phyloP scores from a whole-genome alignment of 2,329 filamentous ascomycete species.

The Celoporthe dispersa region DNA sequence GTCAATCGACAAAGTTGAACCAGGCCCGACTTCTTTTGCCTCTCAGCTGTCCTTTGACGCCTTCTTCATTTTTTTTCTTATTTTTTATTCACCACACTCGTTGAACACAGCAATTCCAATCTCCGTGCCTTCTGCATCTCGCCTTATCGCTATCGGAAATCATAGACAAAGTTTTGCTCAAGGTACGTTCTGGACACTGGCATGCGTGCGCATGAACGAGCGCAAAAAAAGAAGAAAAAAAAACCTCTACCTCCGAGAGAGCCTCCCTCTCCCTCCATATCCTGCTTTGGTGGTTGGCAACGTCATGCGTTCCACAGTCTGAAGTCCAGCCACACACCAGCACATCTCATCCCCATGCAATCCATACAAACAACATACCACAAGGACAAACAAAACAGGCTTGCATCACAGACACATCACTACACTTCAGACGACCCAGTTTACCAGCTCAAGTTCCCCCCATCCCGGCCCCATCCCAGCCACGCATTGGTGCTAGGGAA shows the following conservation, averaged over 20 bases:
- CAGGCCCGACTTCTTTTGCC: slow-evolving; percentile 24
- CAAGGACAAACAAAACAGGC: not conserved
- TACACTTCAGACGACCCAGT: not conserved
- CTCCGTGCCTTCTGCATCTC: slow-evolving; percentile 2
- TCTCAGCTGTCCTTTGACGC: slow-evolving; percentile 25
- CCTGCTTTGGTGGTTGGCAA: not conserved
- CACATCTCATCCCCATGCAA: not conserved
- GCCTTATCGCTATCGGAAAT: not conserved
- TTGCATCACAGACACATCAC: not conserved
- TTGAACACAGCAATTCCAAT: slow-evolving; percentile 21
- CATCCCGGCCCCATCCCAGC: slow-evolving; percentile 10
- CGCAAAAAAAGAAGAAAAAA: too few relatives aligned
- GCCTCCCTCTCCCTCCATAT: not conserved
- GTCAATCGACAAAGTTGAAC: slow-evolving; percentile 24
- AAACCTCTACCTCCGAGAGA: too few relatives aligned
- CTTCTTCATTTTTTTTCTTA: slow-evolving; percentile 20
- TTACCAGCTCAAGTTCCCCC: not conserved
- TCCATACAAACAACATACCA: not conserved
- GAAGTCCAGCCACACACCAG: not conserved
- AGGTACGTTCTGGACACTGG: slow-evolving; percentile 16
- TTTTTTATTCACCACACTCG: slow-evolving; percentile 29
- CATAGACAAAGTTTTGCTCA: slow-evolving; percentile 7
- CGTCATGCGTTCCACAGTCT: not conserved
- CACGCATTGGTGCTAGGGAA: not conserved
- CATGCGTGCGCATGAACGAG: not conserved